A percentile compares a stretch with the other conserved stretches of the same genome.
Evolutionary conservation across 2,329 filamentous ascomycete species (phyloP).

Genomic region (Myriangium duriaei): DNA sequence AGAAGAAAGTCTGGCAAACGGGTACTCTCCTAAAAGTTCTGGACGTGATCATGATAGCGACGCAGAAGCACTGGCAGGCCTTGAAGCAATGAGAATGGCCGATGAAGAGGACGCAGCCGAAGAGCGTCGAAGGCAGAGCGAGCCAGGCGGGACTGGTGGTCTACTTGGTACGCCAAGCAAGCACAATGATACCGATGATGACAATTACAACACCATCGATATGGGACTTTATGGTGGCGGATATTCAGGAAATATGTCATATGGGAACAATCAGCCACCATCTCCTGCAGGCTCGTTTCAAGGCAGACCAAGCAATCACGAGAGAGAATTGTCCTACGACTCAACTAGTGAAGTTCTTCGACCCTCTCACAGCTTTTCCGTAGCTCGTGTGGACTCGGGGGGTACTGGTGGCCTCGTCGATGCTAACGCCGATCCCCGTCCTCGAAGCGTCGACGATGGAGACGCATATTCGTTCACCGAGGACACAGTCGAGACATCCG

Average conservation of each 20-base stretch:
- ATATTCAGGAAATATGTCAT: constrained; percentile 49
- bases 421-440: constrained; percentile 50
- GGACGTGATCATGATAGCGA: constrained; percentile 61
- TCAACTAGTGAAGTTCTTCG: constrained; percentile 37
- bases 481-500: constrained; percentile 29
- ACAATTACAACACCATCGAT: constrained; percentile 55
- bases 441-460: constrained; percentile 83
- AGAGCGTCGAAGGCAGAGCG: constrained; percentile 46
- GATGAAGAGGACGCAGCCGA: constrained; percentile 60
- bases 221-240: constrained; percentile 63
- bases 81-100: constrained; percentile 72
- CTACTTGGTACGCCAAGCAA: constrained; percentile 37
- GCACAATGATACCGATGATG: constrained; percentile 49
- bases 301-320: constrained; percentile 27
- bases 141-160: constrained; percentile 40
- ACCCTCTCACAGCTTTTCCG: constrained; percentile 44
- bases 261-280: constrained; percentile 38
- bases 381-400: constrained; percentile 70
- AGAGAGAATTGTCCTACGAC: constrained; percentile 31
- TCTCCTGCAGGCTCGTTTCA: constrained; percentile 35
- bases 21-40: constrained; percentile 28
- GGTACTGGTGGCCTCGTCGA: constrained; percentile 82
- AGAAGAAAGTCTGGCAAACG: constrained; percentile 26
- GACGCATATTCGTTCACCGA: constrained; percentile 53
- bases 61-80: constrained; percentile 70